phyloP scores from a whole-genome alignment of 202 grass and related monocot genomes.

The Elaeis oleifera region DNA sequence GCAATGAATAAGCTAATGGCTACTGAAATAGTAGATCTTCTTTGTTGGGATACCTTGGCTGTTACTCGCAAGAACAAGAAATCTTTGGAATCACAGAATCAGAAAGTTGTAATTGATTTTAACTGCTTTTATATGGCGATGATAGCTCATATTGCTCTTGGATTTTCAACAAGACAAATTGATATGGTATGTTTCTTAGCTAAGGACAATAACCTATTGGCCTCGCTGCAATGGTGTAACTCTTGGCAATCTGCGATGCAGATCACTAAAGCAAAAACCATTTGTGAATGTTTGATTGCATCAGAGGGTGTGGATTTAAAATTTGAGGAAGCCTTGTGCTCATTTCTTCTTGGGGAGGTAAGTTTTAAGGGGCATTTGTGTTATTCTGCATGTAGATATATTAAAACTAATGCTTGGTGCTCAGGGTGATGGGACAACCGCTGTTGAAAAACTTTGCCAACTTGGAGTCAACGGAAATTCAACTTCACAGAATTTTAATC shows the following conservation, averaged over 20 bases:
- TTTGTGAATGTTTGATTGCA: conserved; percentile 74
- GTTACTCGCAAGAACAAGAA: conserved; percentile 82
- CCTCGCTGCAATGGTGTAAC: background rate
- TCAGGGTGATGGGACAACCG: conserved; percentile 55
- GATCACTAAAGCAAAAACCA: conserved; percentile 88
- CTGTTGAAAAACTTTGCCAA: conserved; percentile 85
- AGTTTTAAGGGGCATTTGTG: conserved; percentile 19
- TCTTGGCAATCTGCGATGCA: conserved; percentile 24
- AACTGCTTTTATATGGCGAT: conserved; percentile 70
- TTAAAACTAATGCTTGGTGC: conserved; percentile 27
- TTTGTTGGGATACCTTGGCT: conserved; percentile 86
- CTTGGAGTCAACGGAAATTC: conserved; percentile 56
- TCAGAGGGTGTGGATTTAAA: conserved; percentile 76
- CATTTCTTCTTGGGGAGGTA: conserved; percentile 91
- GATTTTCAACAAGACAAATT: conserved; percentile 75
- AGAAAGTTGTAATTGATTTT: conserved; percentile 70
- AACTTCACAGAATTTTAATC: conserved; percentile 46
- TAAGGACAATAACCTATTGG: background rate
- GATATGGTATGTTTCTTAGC: conserved; percentile 60
- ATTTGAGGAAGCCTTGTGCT: conserved; percentile 86
- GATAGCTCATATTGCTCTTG: conserved; percentile 75
- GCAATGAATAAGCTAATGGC: conserved; percentile 63
- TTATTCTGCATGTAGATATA: conserved; percentile 19
- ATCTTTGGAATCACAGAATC: conserved; percentile 78
- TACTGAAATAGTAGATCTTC: conserved; percentile 77